Evolutionary conservation across 1,284 basidiomycete species (phyloP), one percentile per base, ranked within the genome.

Genomic region (Peniophora sp.): DNA sequence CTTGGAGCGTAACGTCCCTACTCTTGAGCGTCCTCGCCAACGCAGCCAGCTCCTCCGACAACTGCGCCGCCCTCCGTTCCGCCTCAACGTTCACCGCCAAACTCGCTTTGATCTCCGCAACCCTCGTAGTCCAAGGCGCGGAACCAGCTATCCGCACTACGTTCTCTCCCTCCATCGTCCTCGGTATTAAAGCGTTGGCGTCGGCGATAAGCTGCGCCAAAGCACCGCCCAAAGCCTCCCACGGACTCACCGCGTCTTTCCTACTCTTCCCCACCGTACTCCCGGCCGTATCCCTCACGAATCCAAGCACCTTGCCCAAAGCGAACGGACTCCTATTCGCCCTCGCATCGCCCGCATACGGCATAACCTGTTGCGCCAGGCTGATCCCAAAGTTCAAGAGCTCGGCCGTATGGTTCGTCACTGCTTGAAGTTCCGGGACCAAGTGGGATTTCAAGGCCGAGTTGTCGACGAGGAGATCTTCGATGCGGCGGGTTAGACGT

Each of bases 1-100:
- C 97, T 67, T 98, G 92, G 48, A 94, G 81, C 35, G 69, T 80
- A 73, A 97, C 91, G 56, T 99, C 96, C 68, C 92, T 83, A 41
- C 81, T 71, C 64, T 88, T 89, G 63, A 97, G 77, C 51, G 81
- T 90, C 24, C 92, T 85, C 25, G 86, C 78, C 52, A 97, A 80
- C 27, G 88, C 88, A 61, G 92, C 86, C 54, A 95, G 81, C 65
- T 98, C 92, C 55, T 97, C 94, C 54, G 85, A 86, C 23, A 97
- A 77, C 58, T 91, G 85, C 2, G 81, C 71, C 9, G 94, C 83
- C 65, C 91, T 91, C 46, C 86, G 79, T 65, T 98, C 95, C 0
- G 94, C 92, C 63, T 97, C 95, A 16, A 91, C 77, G 60, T 97
- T 97, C 68, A 92, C 77, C 0, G 91, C 84, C 1, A 88, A 80